These are phyloP conservation scores for Diplotaxis tenuifolia DNA, from an alignment of 345 rosid genomes.

Conservation along the genomic window DNA sequence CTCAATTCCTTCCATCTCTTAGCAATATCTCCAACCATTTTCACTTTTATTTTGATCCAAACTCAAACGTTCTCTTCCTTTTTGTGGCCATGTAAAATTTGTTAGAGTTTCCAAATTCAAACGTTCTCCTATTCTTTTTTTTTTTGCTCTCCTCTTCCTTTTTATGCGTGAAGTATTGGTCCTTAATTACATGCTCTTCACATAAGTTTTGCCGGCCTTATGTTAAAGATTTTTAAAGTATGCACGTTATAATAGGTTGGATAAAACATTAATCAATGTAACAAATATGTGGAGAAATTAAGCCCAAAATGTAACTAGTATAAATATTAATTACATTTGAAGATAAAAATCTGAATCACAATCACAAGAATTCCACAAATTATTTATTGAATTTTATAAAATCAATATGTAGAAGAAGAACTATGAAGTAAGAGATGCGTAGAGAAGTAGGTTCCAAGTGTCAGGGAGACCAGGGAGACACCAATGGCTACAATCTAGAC, in stretches of 20 bases:
- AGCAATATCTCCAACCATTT: constrained; percentile 32
- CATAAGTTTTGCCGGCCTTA: constrained; percentile 30
- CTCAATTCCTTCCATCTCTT: constrained; percentile 46
- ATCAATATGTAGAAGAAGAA: constrained; percentile 7
- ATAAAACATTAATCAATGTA: background rate
- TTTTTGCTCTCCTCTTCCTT: too few relatives aligned
- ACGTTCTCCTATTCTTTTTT: too few relatives aligned
- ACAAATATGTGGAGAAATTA: background rate
- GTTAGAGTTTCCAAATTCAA: constrained; percentile 18
- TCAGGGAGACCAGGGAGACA: constrained; percentile 97
- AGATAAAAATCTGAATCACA: constrained; percentile 15
- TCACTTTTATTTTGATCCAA: constrained; percentile 2
- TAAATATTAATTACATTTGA: background rate
- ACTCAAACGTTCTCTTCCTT: constrained; percentile 7
- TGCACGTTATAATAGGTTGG: background rate
- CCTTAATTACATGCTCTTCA: constrained; percentile 31
- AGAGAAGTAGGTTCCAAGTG: constrained; percentile 76
- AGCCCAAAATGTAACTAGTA: background rate
- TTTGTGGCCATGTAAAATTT: constrained; percentile 3
- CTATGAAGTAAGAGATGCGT: constrained; percentile 52
- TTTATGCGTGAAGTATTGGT: constrained; percentile 33
- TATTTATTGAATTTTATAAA: constrained; percentile 15
- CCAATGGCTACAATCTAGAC: constrained; percentile 86
- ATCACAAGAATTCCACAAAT: constrained; percentile 6
- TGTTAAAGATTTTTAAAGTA: constrained; percentile 10